Conservation (phyloP, 495 filamentous ascomycete species). For the Neurospora sp. region DNA sequence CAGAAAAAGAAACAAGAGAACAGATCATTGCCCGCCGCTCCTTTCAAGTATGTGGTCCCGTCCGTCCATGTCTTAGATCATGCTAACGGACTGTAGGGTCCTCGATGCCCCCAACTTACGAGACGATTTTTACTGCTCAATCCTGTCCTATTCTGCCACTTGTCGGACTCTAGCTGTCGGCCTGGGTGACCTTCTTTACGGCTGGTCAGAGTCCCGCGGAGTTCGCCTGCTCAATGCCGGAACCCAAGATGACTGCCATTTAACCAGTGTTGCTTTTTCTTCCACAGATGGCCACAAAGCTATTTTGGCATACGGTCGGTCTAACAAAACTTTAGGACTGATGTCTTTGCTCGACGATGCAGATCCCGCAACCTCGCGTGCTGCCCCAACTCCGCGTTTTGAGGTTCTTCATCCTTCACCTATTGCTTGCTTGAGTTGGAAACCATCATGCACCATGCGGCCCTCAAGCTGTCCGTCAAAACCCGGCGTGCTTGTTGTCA, state of each 20-base stretch:
- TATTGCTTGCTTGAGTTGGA: constrained; percentile 69
- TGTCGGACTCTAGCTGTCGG: constrained; percentile 75
- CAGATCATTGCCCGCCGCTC: constrained; percentile 50
- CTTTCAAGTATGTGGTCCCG: constrained; percentile 57
- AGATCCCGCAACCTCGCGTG: not conserved
- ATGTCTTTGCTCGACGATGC: constrained; percentile 40
- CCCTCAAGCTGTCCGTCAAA: constrained; percentile 25
- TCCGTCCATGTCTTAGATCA: not conserved
- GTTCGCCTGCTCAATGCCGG: constrained; percentile 37
- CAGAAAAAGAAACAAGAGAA: constrained; percentile 8
- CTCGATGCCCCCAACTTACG: constrained; percentile 79
- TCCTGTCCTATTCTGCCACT: constrained; percentile 72
- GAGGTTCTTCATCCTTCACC: constrained; percentile 57
- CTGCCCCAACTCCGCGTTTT: constrained; percentile 47
- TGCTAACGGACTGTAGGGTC: constrained; percentile 39
- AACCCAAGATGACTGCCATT: constrained; percentile 28
- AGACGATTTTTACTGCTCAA: constrained; percentile 93
- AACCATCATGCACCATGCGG: constrained; percentile 37
- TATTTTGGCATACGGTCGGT: constrained; percentile 79
- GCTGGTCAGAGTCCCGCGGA: constrained; percentile 69
- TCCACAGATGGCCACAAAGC: constrained; percentile 63
- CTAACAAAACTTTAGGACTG: constrained; percentile 48
- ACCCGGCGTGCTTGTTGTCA: constrained; percentile 34
- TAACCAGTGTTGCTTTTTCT: constrained; percentile 85
- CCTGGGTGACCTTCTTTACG: constrained; percentile 66